phyloP scores from a whole-genome alignment of 192 early-diverging fungal species.

The Chytriomyces confervae region DNA sequence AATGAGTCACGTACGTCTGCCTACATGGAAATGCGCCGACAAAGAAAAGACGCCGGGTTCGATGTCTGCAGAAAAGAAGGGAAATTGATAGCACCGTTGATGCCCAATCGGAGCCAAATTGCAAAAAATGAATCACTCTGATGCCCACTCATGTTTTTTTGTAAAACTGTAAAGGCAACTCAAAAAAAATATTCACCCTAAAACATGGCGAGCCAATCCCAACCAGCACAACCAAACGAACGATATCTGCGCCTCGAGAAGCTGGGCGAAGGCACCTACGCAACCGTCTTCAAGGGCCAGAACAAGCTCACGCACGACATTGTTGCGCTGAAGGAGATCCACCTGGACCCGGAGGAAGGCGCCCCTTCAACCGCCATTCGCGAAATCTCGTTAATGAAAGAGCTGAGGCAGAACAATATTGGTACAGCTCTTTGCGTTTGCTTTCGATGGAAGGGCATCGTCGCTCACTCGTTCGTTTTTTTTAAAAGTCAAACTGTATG shows the following conservation, averaged over 20 bases:
- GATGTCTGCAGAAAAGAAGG: too few relatives aligned
- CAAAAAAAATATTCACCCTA: too few relatives aligned
- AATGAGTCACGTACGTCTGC: too few relatives aligned
- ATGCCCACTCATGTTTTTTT: too few relatives aligned
- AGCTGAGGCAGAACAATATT: constrained; percentile 78
- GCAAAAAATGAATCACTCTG: too few relatives aligned
- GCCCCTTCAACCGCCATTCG: constrained; percentile 74
- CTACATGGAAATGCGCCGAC: too few relatives aligned
- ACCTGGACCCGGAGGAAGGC: constrained; percentile 60
- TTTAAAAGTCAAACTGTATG: constrained; percentile 78
- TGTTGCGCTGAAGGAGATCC: constrained; percentile 90
- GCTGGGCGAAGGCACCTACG: constrained; percentile 81
- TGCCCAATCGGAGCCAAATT: too few relatives aligned
- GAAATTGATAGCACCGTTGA: too few relatives aligned
- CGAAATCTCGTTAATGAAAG: constrained; percentile 82
- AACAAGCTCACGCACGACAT: constrained; percentile 91
- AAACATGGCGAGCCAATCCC: too few relatives aligned
- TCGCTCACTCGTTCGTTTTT: constrained; percentile 8
- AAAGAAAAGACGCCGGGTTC: too few relatives aligned
- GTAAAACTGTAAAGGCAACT: too few relatives aligned
- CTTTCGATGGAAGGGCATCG: not conserved
- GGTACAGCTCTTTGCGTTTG: constrained; percentile 12
- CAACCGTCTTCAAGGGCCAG: constrained; percentile 98
- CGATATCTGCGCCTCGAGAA: constrained; percentile 52
- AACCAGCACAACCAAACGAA: constrained; percentile 4